Percentiles rank a stretch among this genome's conserved stretches.
Evolutionary conservation across 208 protist species (phyloP).

Genomic region (Leishmania turanica): DNA sequence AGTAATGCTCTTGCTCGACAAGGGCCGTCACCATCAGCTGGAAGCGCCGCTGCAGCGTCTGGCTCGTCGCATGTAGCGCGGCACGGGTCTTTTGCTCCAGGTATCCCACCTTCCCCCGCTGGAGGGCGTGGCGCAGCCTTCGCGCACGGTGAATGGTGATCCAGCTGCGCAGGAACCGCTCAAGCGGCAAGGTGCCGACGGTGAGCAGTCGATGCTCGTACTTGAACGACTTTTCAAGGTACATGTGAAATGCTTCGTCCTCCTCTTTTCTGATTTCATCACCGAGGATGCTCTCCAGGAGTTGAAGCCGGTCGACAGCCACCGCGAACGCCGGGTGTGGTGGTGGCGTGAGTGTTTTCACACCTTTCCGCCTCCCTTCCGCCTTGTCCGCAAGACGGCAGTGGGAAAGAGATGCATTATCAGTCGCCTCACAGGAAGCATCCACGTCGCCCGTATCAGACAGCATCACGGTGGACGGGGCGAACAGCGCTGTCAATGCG

Average conservation of each 20-base stretch:
- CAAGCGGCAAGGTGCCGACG: constrained; percentile 36
- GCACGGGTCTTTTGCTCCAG: constrained; percentile 34
- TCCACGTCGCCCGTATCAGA: neutral
- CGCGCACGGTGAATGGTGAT: constrained; percentile 32
- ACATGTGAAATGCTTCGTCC: constrained; percentile 12
- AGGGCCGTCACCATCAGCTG: constrained; percentile 25
- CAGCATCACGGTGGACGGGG: neutral
- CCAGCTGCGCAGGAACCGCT: constrained; percentile 43
- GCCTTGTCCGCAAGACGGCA: neutral
- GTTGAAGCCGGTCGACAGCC: constrained; percentile 5
- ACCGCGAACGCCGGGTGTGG: constrained; percentile 7
- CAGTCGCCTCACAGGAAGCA: neutral
- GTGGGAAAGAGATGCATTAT: neutral
- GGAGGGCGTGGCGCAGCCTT: constrained; percentile 18
- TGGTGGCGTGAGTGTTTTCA: neutral
- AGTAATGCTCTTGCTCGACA: constrained; percentile 34
- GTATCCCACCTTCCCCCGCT: constrained; percentile 12
- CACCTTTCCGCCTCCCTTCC: neutral
- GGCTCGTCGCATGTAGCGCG: constrained; percentile 34
- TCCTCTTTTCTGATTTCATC: constrained; percentile 33
- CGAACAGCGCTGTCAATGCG: neutral
- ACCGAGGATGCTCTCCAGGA: constrained; percentile 45
- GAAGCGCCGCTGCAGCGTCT: constrained; percentile 17
- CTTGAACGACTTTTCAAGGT: neutral
- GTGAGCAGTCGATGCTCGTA: constrained; percentile 37